Conservation (phyloP, 78 protist genomes). For the Polysphondylium violaceum region DNA sequence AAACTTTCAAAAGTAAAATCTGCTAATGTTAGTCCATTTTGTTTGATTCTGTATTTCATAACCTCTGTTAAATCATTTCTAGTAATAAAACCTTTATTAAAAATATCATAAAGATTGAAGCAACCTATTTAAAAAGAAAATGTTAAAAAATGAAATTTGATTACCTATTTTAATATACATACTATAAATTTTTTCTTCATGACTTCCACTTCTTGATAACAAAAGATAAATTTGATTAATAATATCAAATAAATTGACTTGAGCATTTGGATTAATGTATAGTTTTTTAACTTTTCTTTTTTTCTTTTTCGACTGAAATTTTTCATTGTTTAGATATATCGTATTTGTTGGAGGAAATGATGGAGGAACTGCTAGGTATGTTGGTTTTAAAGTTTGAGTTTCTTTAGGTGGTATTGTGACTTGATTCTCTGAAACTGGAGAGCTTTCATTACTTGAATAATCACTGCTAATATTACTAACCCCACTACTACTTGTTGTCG, state of each 20-base stretch:
- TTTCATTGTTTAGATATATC: no score
- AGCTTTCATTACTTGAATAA: neutral
- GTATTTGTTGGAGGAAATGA: no score
- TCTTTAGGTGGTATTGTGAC: no score
- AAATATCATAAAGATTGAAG: slow-evolving; percentile 52
- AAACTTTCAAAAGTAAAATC: slow-evolving; percentile 46
- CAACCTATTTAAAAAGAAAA: slow-evolving; percentile 4
- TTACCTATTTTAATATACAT: neutral
- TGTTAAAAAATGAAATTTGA: no score
- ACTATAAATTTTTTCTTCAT: slow-evolving; percentile 47
- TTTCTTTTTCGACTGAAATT: no score
- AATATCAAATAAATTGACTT: slow-evolving; percentile 49
- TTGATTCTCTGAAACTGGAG: neutral
- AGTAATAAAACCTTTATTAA: slow-evolving; percentile 27
- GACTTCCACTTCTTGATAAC: slow-evolving; percentile 32
- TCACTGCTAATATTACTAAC: neutral
- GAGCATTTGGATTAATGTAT: no score
- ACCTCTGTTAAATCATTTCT: slow-evolving; percentile 49
- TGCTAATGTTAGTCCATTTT: slow-evolving; percentile 32
- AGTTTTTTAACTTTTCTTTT: no score
- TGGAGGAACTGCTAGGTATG: neutral
- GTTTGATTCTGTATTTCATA: slow-evolving; percentile 14
- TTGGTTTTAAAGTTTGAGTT: neutral
- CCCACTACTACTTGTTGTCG: no score
- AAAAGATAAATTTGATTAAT: slow-evolving; percentile 47